Base-by-base conservation (phyloP, 2,329 filamentous ascomycete genomes). In the Ceratocystis cubensis region DNA sequence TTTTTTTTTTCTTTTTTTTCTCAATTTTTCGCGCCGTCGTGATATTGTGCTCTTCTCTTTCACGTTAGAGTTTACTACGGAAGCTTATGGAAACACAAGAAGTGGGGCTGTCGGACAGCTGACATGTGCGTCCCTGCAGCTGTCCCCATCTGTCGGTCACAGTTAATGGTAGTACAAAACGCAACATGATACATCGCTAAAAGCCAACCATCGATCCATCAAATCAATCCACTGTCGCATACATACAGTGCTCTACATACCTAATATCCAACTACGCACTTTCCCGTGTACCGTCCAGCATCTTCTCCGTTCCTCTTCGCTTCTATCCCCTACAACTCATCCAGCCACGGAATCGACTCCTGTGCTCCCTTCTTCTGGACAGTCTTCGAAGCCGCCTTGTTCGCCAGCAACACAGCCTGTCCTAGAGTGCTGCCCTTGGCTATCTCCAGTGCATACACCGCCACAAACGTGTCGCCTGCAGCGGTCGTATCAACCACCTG, bases 401-500 rank as follows among this genome's bases (percentile, higher is more conserved):
- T 66, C 5, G 65, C 67, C 30, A 64, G 65, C 33, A 59, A 20
- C 41, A 69, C 65, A 17, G 67, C 65, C 5, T 64, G 37, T 8
- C 56, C 59, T 7, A 65, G 61, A 20, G 46, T 53, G 28, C 66
- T 69, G 3, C 65, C 66, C 46, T 63, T 62, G 37, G 64, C 28
- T 7, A 69, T 41, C 41, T 65, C 69, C 63, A 67, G 48, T 10
- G 86, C 84, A 73, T 89, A 88, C 1, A 82, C 85, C 1, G 88
- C 88, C 1, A 88, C 84, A 73, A 89, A 90, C 0, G 88, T 89
- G 74, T 91, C 88, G 0, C 88, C 88, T 8, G 88, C 88, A 1
- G 84, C 87, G 6, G 88, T 91, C 0, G 87, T 91, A 73, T 91
- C 88, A 1, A 89, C 79, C 0, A 90, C 87, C n/a, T 86, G 78